Percentiles rank a stretch among this genome's conserved stretches.
These are phyloP conservation scores for Aspergillus glaucus DNA, from an alignment of 2,329 filamentous ascomycete genomes.

Conservation along the genomic window DNA sequence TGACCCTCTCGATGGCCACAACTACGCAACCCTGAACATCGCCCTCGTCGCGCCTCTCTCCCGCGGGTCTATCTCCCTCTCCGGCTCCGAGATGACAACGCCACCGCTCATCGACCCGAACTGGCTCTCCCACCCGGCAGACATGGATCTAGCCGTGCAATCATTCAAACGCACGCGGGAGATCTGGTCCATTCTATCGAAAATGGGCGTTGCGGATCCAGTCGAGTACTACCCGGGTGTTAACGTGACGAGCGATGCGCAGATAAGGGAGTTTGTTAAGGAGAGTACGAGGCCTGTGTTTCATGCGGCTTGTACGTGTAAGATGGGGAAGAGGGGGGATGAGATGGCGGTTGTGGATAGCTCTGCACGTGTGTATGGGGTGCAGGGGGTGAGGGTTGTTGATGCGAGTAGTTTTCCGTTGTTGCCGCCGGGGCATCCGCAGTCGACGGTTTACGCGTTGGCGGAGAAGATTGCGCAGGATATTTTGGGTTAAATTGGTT, in stretches of 20 bases:
- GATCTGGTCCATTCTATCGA: slow-evolving; percentile 21
- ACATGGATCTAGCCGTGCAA: slow-evolving; percentile 39
- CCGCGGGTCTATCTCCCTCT: slow-evolving; percentile 39
- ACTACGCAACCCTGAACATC: slow-evolving; percentile 24
- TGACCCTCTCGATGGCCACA: slow-evolving; percentile 21
- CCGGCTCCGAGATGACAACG: slow-evolving; percentile 21
- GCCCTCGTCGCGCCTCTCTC: slow-evolving; percentile 37
- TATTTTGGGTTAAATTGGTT: slow-evolving; percentile 2
- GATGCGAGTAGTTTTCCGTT: slow-evolving; percentile 30
- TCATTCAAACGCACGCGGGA: slow-evolving; percentile 38
- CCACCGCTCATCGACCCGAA: slow-evolving; percentile 39
- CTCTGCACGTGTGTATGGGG: slow-evolving; percentile 25
- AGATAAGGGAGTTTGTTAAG: slow-evolving; percentile 32
- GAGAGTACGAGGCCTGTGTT: slow-evolving; percentile 22
- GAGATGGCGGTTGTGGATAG: slow-evolving; percentile 30
- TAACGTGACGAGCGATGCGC: slow-evolving; percentile 33
- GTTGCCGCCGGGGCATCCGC: slow-evolving; percentile 33
- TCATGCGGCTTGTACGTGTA: slow-evolving; percentile 32
- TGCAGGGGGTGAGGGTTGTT: slow-evolving; percentile 25
- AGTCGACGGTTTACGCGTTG: slow-evolving; percentile 30
- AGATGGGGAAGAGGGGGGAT: slow-evolving; percentile 30
- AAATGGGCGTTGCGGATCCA: slow-evolving; percentile 14
- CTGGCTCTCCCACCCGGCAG: slow-evolving; percentile 36
- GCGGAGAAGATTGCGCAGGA: slow-evolving; percentile 34
- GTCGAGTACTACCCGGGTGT: slow-evolving; percentile 31